Percentiles rank a stretch among this genome's conserved stretches.
phyloP scores from a whole-genome alignment of 495 filamentous ascomycete species.

The Xanthoparmelia taractica region DNA sequence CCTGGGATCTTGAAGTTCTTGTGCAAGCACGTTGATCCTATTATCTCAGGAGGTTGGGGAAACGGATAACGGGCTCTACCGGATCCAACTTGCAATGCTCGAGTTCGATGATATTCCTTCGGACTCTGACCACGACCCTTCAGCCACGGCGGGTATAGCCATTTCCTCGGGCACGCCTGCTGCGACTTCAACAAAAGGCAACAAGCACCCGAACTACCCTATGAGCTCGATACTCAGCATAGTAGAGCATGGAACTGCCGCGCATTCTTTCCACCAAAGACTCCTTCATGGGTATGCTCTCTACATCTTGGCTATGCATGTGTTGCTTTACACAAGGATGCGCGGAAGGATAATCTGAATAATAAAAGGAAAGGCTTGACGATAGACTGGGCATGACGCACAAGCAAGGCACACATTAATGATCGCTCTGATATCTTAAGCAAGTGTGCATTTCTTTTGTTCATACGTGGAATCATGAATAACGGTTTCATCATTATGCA shows the following conservation, averaged over 20 bases:
- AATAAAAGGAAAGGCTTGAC: neutral
- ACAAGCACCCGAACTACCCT: neutral
- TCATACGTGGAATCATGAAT: neutral
- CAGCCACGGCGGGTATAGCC: neutral
- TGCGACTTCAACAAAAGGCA: neutral
- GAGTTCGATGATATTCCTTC: conserved; percentile 21
- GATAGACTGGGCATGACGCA: neutral
- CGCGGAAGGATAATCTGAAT: neutral
- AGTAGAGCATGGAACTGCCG: neutral
- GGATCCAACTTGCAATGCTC: conserved; percentile 20
- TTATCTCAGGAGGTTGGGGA: conserved; percentile 15
- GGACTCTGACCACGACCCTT: neutral
- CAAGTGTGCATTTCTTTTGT: neutral
- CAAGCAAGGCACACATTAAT: neutral
- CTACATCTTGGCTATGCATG: neutral
- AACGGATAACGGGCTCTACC: conserved; percentile 19
- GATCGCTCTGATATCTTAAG: neutral
- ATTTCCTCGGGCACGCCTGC: neutral
- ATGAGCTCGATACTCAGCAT: neutral
- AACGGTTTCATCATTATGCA: too few relatives aligned
- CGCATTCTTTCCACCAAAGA: neutral
- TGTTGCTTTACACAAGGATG: neutral
- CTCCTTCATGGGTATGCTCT: neutral
- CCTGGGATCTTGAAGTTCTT: neutral
- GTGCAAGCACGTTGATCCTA: conserved; percentile 4